Percentiles rank a stretch among this genome's conserved stretches.
These are phyloP conservation scores for Monilinia aucupariae DNA, from an alignment of 2,329 filamentous ascomycete genomes.

Conservation along the genomic window DNA sequence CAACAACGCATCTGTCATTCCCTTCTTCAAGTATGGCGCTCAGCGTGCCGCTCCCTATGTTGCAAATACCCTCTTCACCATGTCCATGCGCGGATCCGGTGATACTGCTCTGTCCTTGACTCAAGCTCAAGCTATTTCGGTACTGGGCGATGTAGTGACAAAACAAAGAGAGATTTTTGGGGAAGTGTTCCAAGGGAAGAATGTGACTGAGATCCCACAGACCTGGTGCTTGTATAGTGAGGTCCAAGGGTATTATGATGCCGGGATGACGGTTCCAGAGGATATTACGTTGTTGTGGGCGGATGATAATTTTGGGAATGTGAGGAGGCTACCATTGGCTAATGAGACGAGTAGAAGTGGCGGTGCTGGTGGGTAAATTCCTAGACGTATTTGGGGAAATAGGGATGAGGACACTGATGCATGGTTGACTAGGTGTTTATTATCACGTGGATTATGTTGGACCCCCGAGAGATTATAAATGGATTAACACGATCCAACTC, in stretches of 20 bases:
- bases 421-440: slow-evolving; percentile 43
- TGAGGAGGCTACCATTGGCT: slow-evolving; percentile 53
- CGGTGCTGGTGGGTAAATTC: slow-evolving; percentile 46
- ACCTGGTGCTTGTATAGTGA: slow-evolving; percentile 73
- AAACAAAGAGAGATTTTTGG: slow-evolving; percentile 55
- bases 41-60: slow-evolving; percentile 60
- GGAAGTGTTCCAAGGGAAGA: slow-evolving; percentile 46
- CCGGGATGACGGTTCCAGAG: slow-evolving; percentile 59
- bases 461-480: slow-evolving; percentile 46
- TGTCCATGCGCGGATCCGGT: slow-evolving; percentile 65
- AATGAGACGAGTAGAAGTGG: slow-evolving; percentile 55
- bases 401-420: not conserved
- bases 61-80: slow-evolving; percentile 58
- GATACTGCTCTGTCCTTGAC: slow-evolving; percentile 56
- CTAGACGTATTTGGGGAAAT: not conserved
- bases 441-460: slow-evolving; percentile 54
- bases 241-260: slow-evolving; percentile 63
- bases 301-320: slow-evolving; percentile 65
- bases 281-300: slow-evolving; percentile 64
- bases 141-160: slow-evolving; percentile 55
- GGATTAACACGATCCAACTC: slow-evolving; percentile 62
- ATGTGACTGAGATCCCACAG: slow-evolving; percentile 50
- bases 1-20: slow-evolving; percentile 62
- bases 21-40: slow-evolving; percentile 64
- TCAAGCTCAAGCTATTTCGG: slow-evolving; percentile 49